Base-by-base conservation (phyloP, 2,329 filamentous ascomycete species). In the Colletotrichum navitas region DNA sequence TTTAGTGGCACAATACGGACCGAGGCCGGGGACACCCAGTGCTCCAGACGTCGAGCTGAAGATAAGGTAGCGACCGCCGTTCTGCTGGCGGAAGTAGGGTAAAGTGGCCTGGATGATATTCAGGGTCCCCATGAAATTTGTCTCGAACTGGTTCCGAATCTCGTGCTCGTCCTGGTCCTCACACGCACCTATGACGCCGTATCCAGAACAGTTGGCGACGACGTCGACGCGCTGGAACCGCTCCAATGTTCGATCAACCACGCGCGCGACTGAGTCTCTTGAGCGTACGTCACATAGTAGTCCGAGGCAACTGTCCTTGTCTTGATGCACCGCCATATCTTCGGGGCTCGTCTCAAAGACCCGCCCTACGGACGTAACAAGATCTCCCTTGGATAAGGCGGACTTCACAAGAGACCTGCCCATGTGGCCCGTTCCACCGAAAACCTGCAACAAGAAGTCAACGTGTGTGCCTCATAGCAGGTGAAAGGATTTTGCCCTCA, bases 91-190 rank as follows among this genome's bases (percentile, higher is more conserved):
- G 76, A 98, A 97, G 82, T 97, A 94, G 0, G 95, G 94, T 47
- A 98, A 84, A 1, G 93, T 95, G 26, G 93, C 85, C 80, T 98
- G 94, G 71, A 98, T 92, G 76, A 99, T 97, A 82, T 98, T 93
- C 71, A 98, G 83, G 0, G 94, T 97, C 65, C 96, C 96, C 86
- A 97, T 95, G 81, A 98, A 97, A 81, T 99, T 99, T 29, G 95
- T 98, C 85, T 97, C 94, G 83, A 98, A 98, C 81, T 98, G 96
- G 78, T 97, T 95, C 70, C 94, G 93, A 76, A 98, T 89, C 79
- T 98, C 96, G 80, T 94, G 92, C 79, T 97, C 94, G 80, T 98
- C 94, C 83, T 98, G 96, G 82, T 98, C 96, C 82, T 98, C 96
- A 81, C 95, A 98, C 1, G 95, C 92, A 36, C 94, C 95, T 76